Percentiles rank a stretch among this genome's conserved stretches.
Evolutionary conservation across 805 yeast species (phyloP).

Genomic region (Spencermartinsiella europaea): DNA sequence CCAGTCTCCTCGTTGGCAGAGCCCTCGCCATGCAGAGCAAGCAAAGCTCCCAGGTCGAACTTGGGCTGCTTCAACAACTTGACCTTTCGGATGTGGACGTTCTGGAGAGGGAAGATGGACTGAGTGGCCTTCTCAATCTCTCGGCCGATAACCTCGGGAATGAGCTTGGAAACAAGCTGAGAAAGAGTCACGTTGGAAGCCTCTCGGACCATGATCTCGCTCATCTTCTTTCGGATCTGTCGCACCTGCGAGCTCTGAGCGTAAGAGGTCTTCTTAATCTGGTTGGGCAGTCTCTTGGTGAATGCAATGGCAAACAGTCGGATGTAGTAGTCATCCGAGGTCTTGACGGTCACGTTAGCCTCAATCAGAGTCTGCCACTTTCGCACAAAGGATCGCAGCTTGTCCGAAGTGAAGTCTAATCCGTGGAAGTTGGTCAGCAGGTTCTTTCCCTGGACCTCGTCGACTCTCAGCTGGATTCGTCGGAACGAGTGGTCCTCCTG

Average conservation of each 20-base stretch:
- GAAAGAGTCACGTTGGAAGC: slow-evolving; percentile 91
- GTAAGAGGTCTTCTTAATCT: slow-evolving; percentile 94
- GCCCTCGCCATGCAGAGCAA: slow-evolving; percentile 96
- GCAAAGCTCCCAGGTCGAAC: slow-evolving; percentile 94
- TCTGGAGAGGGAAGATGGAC: slow-evolving; percentile 94
- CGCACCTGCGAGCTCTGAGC: slow-evolving; percentile 98
- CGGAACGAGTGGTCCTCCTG: slow-evolving; percentile 98
- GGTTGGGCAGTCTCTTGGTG: slow-evolving; percentile 97
- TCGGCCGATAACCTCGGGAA: slow-evolving; percentile 98
- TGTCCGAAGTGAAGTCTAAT: slow-evolving; percentile 95
- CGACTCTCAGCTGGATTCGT: slow-evolving; percentile 96
- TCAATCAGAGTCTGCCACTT: slow-evolving; percentile 98
- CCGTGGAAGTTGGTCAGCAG: slow-evolving; percentile 99
- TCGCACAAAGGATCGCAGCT: slow-evolving; percentile 95
- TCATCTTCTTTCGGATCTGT: slow-evolving; percentile 94
- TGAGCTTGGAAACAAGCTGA: slow-evolving; percentile 94
- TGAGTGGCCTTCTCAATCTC: slow-evolving; percentile 96
- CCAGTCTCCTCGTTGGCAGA: slow-evolving; percentile 91
- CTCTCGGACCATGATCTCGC: slow-evolving; percentile 94
- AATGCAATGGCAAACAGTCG: slow-evolving; percentile 96
- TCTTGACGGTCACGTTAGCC: slow-evolving; percentile 97
- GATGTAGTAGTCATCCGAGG: slow-evolving; percentile 94
- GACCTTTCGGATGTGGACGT: slow-evolving; percentile 98
- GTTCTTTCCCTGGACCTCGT: slow-evolving; percentile 98
- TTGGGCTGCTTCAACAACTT: slow-evolving; percentile 98